phyloP scores from a whole-genome alignment of 345 rosid species.

The Salix exigua region DNA sequence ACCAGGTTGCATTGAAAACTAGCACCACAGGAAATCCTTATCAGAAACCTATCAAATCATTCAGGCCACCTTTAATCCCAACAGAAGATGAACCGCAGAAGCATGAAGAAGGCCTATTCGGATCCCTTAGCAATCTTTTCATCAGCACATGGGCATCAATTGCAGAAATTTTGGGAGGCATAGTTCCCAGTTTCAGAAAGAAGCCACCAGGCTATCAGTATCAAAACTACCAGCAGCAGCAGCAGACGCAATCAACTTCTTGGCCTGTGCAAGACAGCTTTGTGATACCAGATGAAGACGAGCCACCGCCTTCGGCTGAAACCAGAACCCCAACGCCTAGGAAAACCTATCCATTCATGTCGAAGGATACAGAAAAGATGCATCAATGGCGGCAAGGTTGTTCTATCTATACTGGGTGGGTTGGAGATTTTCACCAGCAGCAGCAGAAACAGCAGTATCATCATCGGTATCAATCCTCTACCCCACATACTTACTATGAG shows the following conservation, averaged over 20 bases:
- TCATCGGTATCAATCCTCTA: slow-evolving; percentile 63
- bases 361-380: slow-evolving; percentile 84
- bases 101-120: slow-evolving; percentile 74
- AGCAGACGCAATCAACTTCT: slow-evolving; percentile 33
- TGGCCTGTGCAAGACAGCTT: slow-evolving; percentile 79
- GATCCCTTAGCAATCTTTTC: slow-evolving; percentile 55
- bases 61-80: slow-evolving; percentile 73
- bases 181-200: slow-evolving; percentile 56
- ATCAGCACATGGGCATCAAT: slow-evolving; percentile 46
- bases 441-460: slow-evolving; percentile 55
- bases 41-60: slow-evolving; percentile 53
- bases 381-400: slow-evolving; percentile 84
- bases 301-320: slow-evolving; percentile 86
- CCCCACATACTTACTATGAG: slow-evolving; percentile 73
- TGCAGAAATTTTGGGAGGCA: slow-evolving; percentile 63
- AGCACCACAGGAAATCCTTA: slow-evolving; percentile 30
- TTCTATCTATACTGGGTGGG: slow-evolving; percentile 69
- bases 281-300: slow-evolving; percentile 71
- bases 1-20: slow-evolving; percentile 31
- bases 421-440: slow-evolving; percentile 40
- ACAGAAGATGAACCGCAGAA: slow-evolving; percentile 62
- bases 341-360: slow-evolving; percentile 91
- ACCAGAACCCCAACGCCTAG: slow-evolving; percentile 76
- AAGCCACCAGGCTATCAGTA: slow-evolving; percentile 39
- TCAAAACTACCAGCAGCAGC: slow-evolving; percentile 18